Evolutionary conservation across 1,139 yeast species (phyloP).

Genomic region (Suhomyces terraborum): DNA sequence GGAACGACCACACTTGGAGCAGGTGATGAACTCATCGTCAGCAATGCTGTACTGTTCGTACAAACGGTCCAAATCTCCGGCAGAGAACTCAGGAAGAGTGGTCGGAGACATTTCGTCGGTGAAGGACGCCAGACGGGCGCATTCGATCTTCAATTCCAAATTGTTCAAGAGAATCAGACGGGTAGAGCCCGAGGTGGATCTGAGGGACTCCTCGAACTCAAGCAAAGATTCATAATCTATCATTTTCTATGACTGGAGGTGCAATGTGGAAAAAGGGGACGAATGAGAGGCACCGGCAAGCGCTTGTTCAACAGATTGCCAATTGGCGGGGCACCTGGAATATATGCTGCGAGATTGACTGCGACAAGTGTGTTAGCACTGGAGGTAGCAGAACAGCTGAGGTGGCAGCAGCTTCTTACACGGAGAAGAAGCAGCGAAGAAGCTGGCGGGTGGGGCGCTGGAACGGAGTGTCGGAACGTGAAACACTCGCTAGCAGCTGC

Average conservation of each 20-base stretch:
- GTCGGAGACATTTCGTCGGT: constrained; percentile 14
- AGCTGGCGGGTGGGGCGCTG: too few species aligned
- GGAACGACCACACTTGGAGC: constrained; percentile 32
- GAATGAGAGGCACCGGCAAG: too few species aligned
- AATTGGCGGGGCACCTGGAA: too few species aligned
- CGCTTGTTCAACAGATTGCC: too few species aligned
- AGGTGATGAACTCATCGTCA: constrained; percentile 41
- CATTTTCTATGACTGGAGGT: constrained; percentile 8
- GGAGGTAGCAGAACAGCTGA: too few species aligned
- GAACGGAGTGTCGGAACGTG: too few species aligned
- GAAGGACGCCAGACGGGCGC: constrained; percentile 23
- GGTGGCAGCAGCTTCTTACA: too few species aligned
- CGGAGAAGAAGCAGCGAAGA: too few species aligned
- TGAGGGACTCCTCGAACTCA: constrained; percentile 47
- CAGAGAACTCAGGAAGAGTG: constrained; percentile 16
- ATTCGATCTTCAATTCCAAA: constrained; percentile 37
- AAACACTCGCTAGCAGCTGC: too few species aligned
- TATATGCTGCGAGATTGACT: too few species aligned
- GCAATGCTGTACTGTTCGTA: constrained; percentile 30
- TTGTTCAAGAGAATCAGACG: constrained; percentile 29
- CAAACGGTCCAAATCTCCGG: constrained; percentile 19
- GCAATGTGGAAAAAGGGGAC: neutral
- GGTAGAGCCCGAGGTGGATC: constrained; percentile 22
- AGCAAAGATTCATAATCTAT: constrained; percentile 40
- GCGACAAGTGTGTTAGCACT: too few species aligned